Conservation (phyloP, 306 rosid genomes). For the Dalbergia oliveri region DNA sequence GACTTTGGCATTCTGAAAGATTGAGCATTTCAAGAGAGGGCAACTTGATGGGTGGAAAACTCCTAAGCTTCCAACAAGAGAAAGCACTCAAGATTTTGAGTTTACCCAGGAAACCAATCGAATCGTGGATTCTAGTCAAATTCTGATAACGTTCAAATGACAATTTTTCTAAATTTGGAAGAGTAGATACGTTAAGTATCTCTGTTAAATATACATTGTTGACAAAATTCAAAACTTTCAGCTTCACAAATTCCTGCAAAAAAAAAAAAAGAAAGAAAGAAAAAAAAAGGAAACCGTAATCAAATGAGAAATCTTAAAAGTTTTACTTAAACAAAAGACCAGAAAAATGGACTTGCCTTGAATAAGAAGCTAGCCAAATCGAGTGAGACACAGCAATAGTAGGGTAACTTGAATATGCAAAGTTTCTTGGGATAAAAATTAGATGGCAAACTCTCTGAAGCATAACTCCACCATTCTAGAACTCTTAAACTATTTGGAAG, state of each 20-base stretch:
- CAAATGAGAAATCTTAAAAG: background rate
- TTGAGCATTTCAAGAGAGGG: background rate
- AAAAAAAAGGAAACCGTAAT: background rate
- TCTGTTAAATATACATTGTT: background rate
- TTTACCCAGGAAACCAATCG: background rate
- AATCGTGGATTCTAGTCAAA: background rate
- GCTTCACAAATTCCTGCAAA: slow-evolving; percentile 8
- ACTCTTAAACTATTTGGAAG: slow-evolving; percentile 20
- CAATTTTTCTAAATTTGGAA: slow-evolving; percentile 12
- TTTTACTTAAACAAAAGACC: background rate
- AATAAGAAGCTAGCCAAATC: background rate
- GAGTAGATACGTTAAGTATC: background rate
- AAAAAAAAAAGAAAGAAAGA: too few species aligned
- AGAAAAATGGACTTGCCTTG: background rate
- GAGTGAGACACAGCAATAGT: too few species aligned
- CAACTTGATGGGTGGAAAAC: background rate
- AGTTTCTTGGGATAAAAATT: background rate
- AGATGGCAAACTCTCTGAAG: background rate
- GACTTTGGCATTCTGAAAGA: background rate
- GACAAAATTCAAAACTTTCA: background rate
- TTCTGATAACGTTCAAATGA: background rate
- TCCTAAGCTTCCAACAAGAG: background rate
- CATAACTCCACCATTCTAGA: background rate
- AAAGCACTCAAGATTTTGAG: background rate
- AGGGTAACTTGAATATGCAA: background rate